Percentiles rank a stretch among this genome's conserved stretches.
These are phyloP conservation scores for Peterozyma toletana DNA, from an alignment of 805 yeast species.

Conservation along the genomic window DNA sequence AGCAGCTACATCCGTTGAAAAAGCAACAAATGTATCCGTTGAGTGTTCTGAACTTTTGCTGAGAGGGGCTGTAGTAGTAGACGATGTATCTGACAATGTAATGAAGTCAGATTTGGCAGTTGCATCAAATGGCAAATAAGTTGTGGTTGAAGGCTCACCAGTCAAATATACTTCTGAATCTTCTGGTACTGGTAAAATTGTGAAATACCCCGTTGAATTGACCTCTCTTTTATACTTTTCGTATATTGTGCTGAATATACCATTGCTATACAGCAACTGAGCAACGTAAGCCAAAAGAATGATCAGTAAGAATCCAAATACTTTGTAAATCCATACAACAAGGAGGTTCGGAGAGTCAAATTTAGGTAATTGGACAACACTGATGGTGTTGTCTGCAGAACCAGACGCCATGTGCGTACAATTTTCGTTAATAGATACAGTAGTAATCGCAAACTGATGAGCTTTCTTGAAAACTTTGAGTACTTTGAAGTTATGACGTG, in stretches of 20 bases:
- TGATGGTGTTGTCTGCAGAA: conserved; percentile 71
- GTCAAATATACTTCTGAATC: conserved; percentile 9
- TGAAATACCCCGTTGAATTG: conserved; percentile 26
- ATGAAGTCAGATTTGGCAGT: conserved; percentile 7
- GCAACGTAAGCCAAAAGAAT: conserved; percentile 14
- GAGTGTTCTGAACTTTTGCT: background rate
- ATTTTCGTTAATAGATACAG: conserved; percentile 59
- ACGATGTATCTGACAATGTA: background rate
- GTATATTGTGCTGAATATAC: conserved; percentile 16
- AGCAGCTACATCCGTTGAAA: background rate
- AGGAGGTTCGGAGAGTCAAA: conserved; percentile 25
- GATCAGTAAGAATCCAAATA: conserved; percentile 17
- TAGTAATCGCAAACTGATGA: conserved; percentile 75
- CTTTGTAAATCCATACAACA: conserved; percentile 17
- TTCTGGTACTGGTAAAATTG: conserved; percentile 21
- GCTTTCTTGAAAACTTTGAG: conserved; percentile 56
- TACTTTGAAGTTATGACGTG: conserved; percentile 41
- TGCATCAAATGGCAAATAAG: conserved; percentile 11
- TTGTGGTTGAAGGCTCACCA: conserved; percentile 14
- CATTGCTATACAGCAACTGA: conserved; percentile 10
- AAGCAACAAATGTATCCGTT: background rate
- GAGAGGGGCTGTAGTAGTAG: background rate
- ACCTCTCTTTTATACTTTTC: conserved; percentile 17
- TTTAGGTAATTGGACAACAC: conserved; percentile 50
- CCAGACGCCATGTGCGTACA: conserved; percentile 64